Conservation (phyloP, 345 rosid genomes). For the Brassica cretica region DNA sequence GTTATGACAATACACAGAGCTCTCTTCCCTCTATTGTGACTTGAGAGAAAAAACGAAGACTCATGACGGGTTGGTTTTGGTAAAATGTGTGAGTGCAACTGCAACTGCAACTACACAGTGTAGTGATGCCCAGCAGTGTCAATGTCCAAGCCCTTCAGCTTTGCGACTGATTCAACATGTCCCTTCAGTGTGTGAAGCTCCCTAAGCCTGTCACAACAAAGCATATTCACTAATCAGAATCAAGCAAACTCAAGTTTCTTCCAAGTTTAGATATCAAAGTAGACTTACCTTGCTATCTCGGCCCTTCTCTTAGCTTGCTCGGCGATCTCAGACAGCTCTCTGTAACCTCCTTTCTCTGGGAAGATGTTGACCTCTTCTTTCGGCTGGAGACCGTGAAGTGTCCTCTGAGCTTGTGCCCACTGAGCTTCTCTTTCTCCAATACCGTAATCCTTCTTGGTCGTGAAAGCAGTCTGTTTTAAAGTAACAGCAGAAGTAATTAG, state of each 20-base stretch:
- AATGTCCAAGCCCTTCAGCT: constrained; percentile 81
- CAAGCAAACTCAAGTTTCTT: not conserved
- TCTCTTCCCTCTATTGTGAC: constrained; percentile 40
- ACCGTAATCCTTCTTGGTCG: constrained; percentile 86
- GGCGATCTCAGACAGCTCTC: constrained; percentile 92
- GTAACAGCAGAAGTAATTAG: constrained; percentile 23
- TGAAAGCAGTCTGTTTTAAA: constrained; percentile 70
- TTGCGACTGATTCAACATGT: constrained; percentile 86
- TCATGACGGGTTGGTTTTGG: constrained; percentile 27
- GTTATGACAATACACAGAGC: constrained; percentile 44
- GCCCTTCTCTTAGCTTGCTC: constrained; percentile 98
- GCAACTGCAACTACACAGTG: constrained; percentile 57
- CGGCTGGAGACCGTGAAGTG: constrained; percentile 81
- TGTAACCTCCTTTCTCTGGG: constrained; percentile 63
- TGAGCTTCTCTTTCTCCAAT: constrained; percentile 93
- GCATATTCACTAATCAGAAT: constrained; percentile 23
- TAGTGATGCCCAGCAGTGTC: constrained; percentile 83
- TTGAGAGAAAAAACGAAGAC: constrained; percentile 21
- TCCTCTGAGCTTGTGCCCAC: constrained; percentile 86
- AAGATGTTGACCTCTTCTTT: constrained; percentile 56
- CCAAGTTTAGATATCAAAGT: not conserved
- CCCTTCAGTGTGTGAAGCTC: constrained; percentile 89
- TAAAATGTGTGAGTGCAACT: not conserved
- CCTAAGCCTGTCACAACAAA: constrained; percentile 56
- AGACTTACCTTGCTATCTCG: constrained; percentile 84